A percentile compares a stretch with the other conserved stretches of the same genome.
These are phyloP conservation scores for Ceratocystis destructans DNA, from an alignment of 2,329 filamentous ascomycete species.

Conservation along the genomic window DNA sequence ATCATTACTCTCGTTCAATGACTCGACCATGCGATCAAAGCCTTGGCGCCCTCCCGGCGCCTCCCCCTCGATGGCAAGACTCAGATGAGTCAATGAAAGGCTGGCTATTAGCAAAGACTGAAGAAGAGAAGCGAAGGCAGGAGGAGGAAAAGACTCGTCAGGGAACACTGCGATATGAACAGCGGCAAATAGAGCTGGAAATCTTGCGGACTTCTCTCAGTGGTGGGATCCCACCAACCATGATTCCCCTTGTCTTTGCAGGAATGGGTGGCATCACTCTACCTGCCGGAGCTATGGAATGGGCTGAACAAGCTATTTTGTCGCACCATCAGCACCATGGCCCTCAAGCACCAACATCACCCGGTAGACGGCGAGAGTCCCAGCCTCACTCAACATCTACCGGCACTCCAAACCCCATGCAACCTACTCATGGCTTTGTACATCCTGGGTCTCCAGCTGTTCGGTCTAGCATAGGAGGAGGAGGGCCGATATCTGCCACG, in stretches of 20 bases:
- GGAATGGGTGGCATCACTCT: slow-evolving; percentile 53
- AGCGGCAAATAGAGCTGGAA: slow-evolving; percentile 56
- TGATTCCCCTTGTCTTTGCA: slow-evolving; percentile 63
- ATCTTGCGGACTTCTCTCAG: slow-evolving; percentile 56
- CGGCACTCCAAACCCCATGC: slow-evolving; percentile 20
- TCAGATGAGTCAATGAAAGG: slow-evolving; percentile 57
- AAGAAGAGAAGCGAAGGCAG: slow-evolving; percentile 59
- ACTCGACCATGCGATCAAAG: slow-evolving; percentile 21
- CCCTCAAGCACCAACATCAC: slow-evolving; percentile 24
- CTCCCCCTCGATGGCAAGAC: slow-evolving; percentile 52
- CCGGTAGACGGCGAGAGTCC: slow-evolving; percentile 14
- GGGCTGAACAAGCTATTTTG: slow-evolving; percentile 51
- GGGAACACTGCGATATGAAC: slow-evolving; percentile 55
- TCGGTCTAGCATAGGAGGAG: neutral
- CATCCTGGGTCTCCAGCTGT: slow-evolving; percentile 16
- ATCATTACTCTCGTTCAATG: slow-evolving; percentile 21
- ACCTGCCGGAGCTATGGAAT: slow-evolving; percentile 49
- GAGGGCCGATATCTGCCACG: slow-evolving; percentile 19
- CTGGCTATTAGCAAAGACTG: slow-evolving; percentile 57
- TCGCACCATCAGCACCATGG: slow-evolving; percentile 24
- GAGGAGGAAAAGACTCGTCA: slow-evolving; percentile 58
- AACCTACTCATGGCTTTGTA: slow-evolving; percentile 9
- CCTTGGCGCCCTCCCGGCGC: slow-evolving; percentile 45
- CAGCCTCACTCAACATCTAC: slow-evolving; percentile 35
- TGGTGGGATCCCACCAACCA: slow-evolving; percentile 57